Percentiles rank a stretch among this genome's conserved stretches.
Evolutionary conservation across 2,329 filamentous ascomycete species (phyloP).

Genomic region (Colletotrichum agaves): DNA sequence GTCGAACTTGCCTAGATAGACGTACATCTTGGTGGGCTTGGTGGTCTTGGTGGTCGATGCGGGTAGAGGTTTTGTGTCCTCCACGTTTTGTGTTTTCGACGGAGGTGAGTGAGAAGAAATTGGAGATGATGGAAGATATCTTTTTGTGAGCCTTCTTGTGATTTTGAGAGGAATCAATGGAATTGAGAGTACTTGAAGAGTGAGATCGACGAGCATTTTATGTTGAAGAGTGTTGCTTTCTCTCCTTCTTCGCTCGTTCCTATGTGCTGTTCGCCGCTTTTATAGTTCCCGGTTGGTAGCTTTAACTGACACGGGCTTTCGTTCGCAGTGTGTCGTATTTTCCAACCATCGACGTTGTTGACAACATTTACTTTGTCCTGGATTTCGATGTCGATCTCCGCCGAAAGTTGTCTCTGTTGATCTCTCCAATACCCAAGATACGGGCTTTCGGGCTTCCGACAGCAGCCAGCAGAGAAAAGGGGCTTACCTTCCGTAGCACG

Average conservation of each 20-base stretch:
- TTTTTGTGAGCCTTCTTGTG: background rate
- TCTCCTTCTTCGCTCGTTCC: background rate
- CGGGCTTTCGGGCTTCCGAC: no score
- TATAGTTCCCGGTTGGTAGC: background rate
- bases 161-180: background rate
- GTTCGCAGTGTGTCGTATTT: fast-evolving
- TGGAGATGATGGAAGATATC: background rate
- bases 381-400: background rate
- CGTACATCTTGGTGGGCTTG: slow-evolving; percentile 5
- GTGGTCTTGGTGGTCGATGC: background rate
- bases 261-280: background rate
- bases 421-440: background rate
- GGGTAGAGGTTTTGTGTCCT: background rate
- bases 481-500: no score
- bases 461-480: no score
- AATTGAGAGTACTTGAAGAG: background rate
- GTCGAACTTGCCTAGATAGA: slow-evolving; percentile 12
- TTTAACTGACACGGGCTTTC: background rate
- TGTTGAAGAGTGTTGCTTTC: background rate
- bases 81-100: background rate
- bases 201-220: background rate
- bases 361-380: background rate
- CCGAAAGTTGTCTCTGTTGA: background rate
- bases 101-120: background rate
- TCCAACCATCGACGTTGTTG: background rate